Conservation (phyloP, 2,329 filamentous ascomycete species). For the Colletotrichum sansevieriae region DNA sequence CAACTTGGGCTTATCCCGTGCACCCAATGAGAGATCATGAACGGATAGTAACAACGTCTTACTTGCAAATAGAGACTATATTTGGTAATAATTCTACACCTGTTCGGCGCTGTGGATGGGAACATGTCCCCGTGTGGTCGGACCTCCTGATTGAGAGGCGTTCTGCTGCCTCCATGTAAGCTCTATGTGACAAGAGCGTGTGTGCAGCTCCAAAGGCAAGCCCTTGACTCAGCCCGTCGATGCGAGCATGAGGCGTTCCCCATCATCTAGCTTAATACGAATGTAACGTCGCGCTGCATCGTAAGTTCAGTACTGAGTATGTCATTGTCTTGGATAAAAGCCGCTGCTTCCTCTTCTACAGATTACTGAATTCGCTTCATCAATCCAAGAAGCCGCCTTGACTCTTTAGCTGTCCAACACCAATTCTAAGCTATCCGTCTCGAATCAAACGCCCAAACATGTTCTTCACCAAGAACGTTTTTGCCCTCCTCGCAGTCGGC, state of each 20-base stretch:
- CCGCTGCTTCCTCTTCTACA: not conserved
- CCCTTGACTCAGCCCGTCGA: not conserved
- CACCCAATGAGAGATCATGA: not conserved
- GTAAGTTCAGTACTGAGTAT: not conserved
- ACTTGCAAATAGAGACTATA: constrained; percentile 1
- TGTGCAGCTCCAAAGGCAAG: not conserved
- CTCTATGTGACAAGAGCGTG: not conserved
- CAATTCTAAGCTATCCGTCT: not conserved
- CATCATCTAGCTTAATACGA: constrained; percentile 4
- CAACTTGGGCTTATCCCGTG: not conserved
- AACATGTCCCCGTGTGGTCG: not conserved
- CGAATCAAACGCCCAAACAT: not conserved
- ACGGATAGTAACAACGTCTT: not conserved
- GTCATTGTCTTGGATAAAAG: not conserved
- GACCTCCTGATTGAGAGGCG: not conserved
- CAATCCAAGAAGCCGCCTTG: not conserved
- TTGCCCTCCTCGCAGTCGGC: not conserved
- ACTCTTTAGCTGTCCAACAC: not conserved
- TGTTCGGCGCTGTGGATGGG: not conserved
- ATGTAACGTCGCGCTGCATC: constrained; percentile 11
- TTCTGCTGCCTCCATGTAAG: not conserved
- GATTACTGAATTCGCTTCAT: not conserved
- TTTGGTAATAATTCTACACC: not conserved
- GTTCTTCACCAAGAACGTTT: not conserved
- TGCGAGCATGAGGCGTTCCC: not conserved